These are phyloP conservation scores for Cryptosporidium canis DNA, from an alignment of 169 alveolate genomes.

Conservation along the genomic window DNA sequence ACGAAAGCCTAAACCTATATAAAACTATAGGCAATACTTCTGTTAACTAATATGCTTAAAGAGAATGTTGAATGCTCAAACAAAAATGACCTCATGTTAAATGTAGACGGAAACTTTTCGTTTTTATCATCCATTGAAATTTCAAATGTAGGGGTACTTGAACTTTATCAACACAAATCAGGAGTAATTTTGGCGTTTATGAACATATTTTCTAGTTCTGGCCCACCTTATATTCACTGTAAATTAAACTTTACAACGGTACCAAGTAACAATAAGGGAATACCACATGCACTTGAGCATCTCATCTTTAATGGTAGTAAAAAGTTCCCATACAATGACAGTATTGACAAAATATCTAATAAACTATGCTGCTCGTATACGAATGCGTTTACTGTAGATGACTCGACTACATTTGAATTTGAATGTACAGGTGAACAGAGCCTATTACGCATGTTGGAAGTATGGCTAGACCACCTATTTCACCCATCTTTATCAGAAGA, in stretches of 20 bases:
- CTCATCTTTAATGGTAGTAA: slow-evolving; percentile 34
- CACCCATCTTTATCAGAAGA: slow-evolving; percentile 35
- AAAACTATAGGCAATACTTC: not conserved
- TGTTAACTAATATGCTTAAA: not conserved
- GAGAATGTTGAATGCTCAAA: not conserved
- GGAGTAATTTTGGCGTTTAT: slow-evolving; percentile 43
- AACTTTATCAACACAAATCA: slow-evolving; percentile 38
- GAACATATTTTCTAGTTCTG: slow-evolving; percentile 5
- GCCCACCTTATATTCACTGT: slow-evolving; percentile 44
- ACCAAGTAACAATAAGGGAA: slow-evolving; percentile 58
- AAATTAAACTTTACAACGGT: slow-evolving; percentile 31
- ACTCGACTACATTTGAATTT: slow-evolving; percentile 51
- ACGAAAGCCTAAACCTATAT: not conserved
- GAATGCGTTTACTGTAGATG: slow-evolving; percentile 57
- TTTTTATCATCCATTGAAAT: slow-evolving; percentile 3
- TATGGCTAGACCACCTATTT: slow-evolving; percentile 51
- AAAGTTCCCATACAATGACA: slow-evolving; percentile 44
- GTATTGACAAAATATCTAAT: slow-evolving; percentile 46
- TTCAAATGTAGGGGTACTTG: slow-evolving; percentile 18
- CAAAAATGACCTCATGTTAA: not conserved
- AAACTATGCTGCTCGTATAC: slow-evolving; percentile 21
- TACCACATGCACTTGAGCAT: slow-evolving; percentile 71
- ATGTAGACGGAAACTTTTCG: not conserved
- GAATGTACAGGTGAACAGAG: slow-evolving; percentile 20
- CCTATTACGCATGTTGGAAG: slow-evolving; percentile 12